Percentiles rank a stretch among this genome's conserved stretches.
phyloP scores from a whole-genome alignment of 73 alveolate genomes.

The Paramecium pentaurelia region DNA sequence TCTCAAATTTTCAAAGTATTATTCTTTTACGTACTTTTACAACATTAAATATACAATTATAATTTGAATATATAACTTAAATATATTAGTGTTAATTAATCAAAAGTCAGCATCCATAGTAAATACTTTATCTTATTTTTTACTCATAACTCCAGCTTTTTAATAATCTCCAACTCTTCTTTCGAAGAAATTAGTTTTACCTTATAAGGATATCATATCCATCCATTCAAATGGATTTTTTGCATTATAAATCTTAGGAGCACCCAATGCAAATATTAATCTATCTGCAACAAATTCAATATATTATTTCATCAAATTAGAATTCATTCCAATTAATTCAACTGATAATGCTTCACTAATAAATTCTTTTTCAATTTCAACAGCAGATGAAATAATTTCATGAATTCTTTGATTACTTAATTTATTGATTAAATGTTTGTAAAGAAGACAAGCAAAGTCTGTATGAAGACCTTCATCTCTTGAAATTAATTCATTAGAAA shows the following conservation, averaged over 20 bases:
- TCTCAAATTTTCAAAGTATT: not conserved
- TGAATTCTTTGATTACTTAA: constrained; percentile 79
- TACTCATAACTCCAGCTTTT: constrained; percentile 65
- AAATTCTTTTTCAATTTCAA: constrained; percentile 89
- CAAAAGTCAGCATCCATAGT: constrained; percentile 62
- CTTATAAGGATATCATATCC: constrained; percentile 93
- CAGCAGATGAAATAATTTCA: constrained; percentile 86
- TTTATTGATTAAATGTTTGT: constrained; percentile 78
- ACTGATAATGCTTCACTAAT: constrained; percentile 82
- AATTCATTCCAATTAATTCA: constrained; percentile 87
- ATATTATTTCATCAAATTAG: constrained; percentile 83
- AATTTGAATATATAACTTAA: not conserved
- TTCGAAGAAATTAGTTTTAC: constrained; percentile 96
- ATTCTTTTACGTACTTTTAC: not conserved
- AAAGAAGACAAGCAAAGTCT: constrained; percentile 94
- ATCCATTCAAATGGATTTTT: constrained; percentile 97
- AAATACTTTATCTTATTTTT: constrained; percentile 55
- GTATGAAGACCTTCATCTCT: constrained; percentile 98
- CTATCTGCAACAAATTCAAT: constrained; percentile 94
- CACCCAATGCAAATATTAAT: constrained; percentile 80
- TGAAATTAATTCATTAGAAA: constrained; percentile 86
- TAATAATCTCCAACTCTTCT: constrained; percentile 82
- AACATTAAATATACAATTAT: not conserved
- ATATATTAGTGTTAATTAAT: not conserved
- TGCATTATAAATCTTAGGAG: constrained; percentile 73